Evolutionary conservation across 1,284 basidiomycete species (phyloP), one percentile per base, ranked within the genome.

Genomic region (Sanghuangporus sanghuang): DNA sequence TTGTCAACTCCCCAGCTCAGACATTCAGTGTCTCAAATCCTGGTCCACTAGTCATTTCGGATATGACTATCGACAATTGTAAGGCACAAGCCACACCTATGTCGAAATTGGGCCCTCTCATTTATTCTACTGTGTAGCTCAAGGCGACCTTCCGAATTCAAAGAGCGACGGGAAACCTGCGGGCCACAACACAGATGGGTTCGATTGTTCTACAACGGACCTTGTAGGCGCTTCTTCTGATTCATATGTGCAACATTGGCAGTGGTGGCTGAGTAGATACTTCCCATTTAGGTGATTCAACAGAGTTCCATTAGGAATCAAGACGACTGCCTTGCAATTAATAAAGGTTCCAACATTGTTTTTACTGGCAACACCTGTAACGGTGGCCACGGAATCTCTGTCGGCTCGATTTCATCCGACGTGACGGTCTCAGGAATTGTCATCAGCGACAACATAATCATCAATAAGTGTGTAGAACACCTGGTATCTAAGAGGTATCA

Each of bases 261-360:
- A 59, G 18, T 61, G 53, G 23, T 2, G 8, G 3, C 32, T 36
- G 21, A 35, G 3, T 1, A 46, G 7, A 18, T 59, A 66, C 62
- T 32, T 48, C 46, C 23, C 16, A 27, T 35, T 23, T 36, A 64
- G 57, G 36, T 42, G 16, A 53, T 36, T 35, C 48, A 65, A 59
- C 55, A 65, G 3, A 62, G 75, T 46, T 46, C 23, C 1, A 74
- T 75, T 12, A 50, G 66, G 38, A 76, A 76, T 42, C 75, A 76
- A 76, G 85, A 88, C 64, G 85, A 88, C 68, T 87, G 86, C 66
- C 71, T 87, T 40, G 83, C 86, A 8, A 83, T 87, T 69, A 86
- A 85, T 71, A 72, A 72, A 50, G 86, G 85, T 7, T 73, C 74
- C 39, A 83, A 82, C 70, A 83, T 88, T 64, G 68, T 79, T 54